Conservation (phyloP, 208 protist species). For the Crithidia fasciculata region DNA sequence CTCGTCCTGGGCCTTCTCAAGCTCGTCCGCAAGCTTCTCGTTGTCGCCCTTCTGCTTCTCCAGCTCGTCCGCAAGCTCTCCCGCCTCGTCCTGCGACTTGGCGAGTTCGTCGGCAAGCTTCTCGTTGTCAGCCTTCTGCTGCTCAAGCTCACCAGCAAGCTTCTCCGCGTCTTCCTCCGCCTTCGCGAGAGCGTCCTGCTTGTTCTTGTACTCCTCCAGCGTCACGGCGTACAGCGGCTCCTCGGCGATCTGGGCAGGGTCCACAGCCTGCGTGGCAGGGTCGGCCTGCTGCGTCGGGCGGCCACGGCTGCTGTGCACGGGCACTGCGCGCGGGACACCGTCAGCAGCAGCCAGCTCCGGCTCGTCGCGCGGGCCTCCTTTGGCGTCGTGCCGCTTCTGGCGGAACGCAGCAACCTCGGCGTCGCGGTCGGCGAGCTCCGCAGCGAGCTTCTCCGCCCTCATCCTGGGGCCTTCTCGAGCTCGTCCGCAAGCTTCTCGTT, state of each 20-base stretch:
- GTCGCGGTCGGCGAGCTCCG: not conserved
- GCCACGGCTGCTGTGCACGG: too few species aligned
- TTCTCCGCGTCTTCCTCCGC: too few species aligned
- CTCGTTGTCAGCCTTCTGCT: too few species aligned
- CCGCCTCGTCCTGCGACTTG: constrained; percentile 1
- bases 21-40: constrained; percentile 2
- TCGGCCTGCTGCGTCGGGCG: not conserved
- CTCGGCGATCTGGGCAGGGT: constrained; percentile 1
- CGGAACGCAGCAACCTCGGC: not conserved
- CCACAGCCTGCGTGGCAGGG: not conserved
- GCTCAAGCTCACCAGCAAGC: too few species aligned
- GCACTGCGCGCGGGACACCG: too few species aligned
- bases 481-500: constrained; percentile 4
- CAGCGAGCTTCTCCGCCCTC: not conserved
- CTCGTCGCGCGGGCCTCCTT: too few species aligned
- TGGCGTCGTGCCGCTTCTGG: too few species aligned
- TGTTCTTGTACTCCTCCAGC: constrained; percentile 7
- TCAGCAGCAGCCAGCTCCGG: too few species aligned
- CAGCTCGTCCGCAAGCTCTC: not conserved
- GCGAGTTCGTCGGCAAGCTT: not conserved
- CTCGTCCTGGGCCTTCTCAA: not conserved
- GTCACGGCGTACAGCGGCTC: not conserved
- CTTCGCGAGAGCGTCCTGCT: not conserved
- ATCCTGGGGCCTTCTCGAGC: constrained; percentile 3
- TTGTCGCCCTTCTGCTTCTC: not conserved